Evolutionary conservation across 2,329 filamentous ascomycete species (phyloP).

Genomic region (Colletotrichum abscissum): DNA sequence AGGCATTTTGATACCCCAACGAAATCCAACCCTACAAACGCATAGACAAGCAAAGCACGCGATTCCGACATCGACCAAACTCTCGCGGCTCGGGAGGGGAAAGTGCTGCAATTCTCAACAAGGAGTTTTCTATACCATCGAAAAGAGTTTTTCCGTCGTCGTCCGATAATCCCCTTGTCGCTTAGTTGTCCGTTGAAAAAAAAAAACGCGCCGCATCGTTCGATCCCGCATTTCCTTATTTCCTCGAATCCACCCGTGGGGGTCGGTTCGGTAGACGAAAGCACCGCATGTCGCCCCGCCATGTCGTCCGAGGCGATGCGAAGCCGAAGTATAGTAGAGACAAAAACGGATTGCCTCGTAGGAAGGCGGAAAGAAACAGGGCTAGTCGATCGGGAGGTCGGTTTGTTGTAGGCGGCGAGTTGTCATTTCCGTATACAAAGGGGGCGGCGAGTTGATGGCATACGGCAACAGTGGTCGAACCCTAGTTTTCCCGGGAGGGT

Average conservation of each 20-base stretch:
- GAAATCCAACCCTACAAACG: slow-evolving; percentile 32
- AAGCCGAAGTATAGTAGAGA: slow-evolving; percentile 9
- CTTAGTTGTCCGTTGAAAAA: not conserved
- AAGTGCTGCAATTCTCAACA: slow-evolving; percentile 27
- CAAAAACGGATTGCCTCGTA: slow-evolving; percentile 14
- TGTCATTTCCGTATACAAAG: slow-evolving; percentile 22
- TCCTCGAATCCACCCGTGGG: slow-evolving; percentile 22
- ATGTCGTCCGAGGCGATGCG: slow-evolving; percentile 3
- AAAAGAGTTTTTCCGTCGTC: slow-evolving; percentile 8
- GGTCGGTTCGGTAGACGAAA: slow-evolving; percentile 26
- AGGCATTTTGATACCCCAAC: slow-evolving; percentile 38
- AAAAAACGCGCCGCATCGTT: slow-evolving; percentile 17
- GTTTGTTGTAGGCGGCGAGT: slow-evolving; percentile 26
- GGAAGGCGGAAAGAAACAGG: not conserved
- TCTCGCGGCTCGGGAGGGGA: slow-evolving; percentile 20
- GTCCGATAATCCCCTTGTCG: slow-evolving; percentile 19
- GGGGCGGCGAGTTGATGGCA: slow-evolving; percentile 8
- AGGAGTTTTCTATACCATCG: slow-evolving; percentile 30
- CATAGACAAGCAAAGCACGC: slow-evolving; percentile 33
- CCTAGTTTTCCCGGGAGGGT: slow-evolving; percentile 9
- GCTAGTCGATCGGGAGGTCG: slow-evolving; percentile 2
- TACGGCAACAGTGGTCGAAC: slow-evolving; percentile 1
- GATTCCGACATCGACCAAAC: slow-evolving; percentile 31
- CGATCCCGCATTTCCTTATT: slow-evolving; percentile 27
- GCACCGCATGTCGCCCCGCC: not conserved